Evolutionary conservation across 805 yeast genomes (phyloP).

Genomic region (Sugiyamaella boreocaroliniensis): DNA sequence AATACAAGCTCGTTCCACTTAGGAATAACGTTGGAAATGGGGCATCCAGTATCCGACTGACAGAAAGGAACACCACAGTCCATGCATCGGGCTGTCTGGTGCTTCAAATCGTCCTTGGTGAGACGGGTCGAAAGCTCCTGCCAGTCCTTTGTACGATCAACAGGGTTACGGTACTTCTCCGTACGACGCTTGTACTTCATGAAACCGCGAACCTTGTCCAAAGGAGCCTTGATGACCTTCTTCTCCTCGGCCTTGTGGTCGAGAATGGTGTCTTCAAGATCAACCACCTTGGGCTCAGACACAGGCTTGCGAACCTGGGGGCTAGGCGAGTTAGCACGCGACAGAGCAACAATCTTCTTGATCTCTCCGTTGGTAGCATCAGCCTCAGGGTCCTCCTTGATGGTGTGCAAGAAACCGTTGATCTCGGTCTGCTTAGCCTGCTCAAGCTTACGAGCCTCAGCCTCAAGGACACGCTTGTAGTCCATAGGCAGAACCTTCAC

Average conservation of each 20-base stretch:
- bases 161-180: conserved; percentile 76
- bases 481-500: conserved; percentile 91
- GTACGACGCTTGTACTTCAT: conserved; percentile 87
- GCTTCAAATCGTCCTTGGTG: conserved; percentile 76
- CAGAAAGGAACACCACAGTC: conserved; percentile 99
- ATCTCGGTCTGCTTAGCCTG: conserved; percentile 56
- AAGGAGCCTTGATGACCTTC: conserved; percentile 49
- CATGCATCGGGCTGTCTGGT: conserved; percentile 97
- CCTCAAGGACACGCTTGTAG: conserved; percentile 81
- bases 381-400: conserved; percentile 75
- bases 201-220: conserved; percentile 84
- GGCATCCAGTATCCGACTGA: conserved; percentile 97
- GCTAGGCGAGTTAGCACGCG: conserved; percentile 27
- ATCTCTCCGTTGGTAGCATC: conserved; percentile 90
- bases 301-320: conserved; percentile 8
- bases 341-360: conserved; percentile 37
- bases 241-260: conserved; percentile 61
- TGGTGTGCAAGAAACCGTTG: conserved; percentile 56
- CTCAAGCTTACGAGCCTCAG: conserved; percentile 57
- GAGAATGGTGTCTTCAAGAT: conserved; percentile 80
- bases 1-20: conserved; percentile 96
- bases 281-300: conserved; percentile 76
- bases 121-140: conserved; percentile 77
- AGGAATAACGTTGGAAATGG: conserved; percentile 93
- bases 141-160: conserved; percentile 82